Conservation (phyloP, 108 stramenopile species). For the Parietichytrium sp. region DNA sequence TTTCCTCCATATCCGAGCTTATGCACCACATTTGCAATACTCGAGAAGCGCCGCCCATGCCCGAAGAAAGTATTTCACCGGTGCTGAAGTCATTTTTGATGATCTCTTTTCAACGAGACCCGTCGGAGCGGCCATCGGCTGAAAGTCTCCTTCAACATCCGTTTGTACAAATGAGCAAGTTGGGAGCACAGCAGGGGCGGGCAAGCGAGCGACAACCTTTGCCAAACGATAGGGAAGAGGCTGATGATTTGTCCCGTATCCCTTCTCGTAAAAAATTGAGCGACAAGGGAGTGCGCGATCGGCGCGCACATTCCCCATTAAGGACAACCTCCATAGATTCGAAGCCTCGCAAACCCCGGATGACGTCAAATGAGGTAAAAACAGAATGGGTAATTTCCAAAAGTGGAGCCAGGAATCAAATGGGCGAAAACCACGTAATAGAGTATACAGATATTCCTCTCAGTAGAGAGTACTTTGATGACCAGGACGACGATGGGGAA, state of each 20-base stretch:
- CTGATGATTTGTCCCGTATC: neutral
- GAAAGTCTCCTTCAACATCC: neutral
- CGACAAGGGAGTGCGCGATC: too few relatives aligned
- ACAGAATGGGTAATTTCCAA: too few relatives aligned
- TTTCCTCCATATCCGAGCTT: neutral
- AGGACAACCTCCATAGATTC: too few relatives aligned
- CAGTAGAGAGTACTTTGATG: too few relatives aligned
- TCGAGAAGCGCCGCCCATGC: constrained; percentile 37
- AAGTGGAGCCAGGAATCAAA: too few relatives aligned
- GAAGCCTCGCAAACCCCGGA: too few relatives aligned
- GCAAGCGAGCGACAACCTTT: neutral
- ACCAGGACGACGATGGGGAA: too few relatives aligned
- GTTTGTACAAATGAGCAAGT: neutral
- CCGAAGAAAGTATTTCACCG: constrained; percentile 5
- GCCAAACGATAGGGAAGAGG: neutral
- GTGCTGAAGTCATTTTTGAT: neutral
- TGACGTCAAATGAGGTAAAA: too few relatives aligned
- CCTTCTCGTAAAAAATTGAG: neutral
- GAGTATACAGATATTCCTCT: too few relatives aligned
- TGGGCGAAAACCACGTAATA: too few relatives aligned
- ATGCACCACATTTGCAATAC: constrained; percentile 41
- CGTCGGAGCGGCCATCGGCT: constrained; percentile 6
- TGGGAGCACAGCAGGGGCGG: neutral
- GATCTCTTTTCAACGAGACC: neutral
- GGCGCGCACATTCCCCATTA: too few relatives aligned